Evolutionary conservation across 345 rosid species (phyloP), one percentile per base, ranked within the genome.

Genomic region (Eucalyptus regnans): DNA sequence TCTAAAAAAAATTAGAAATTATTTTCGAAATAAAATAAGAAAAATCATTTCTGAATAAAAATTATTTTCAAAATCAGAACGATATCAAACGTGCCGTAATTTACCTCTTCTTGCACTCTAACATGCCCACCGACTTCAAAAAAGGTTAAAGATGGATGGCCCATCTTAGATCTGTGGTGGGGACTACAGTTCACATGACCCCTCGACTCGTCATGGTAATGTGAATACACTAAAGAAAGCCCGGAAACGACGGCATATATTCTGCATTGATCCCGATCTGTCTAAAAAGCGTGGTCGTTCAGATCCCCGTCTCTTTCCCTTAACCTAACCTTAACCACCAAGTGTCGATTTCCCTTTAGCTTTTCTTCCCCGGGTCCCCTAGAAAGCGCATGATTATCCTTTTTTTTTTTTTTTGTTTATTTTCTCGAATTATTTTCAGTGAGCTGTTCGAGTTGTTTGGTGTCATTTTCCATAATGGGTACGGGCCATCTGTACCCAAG

Each of bases 81-180:
- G 2, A 8, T 1, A 51, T 0, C 4, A 51, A 51, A 7, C 22
- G 8, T 7, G 17, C 1, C 4, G 7, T 52, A 52, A 3, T 12
- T 64, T 15, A 29, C 37, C 16, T 62, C 37, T 29, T 62, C 71
- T 29, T 17, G 5, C 14, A 62, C 5, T 29, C 71, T 62, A 64
- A n/a, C 18, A 14, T 8, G 71, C 12, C n/a, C 64, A 12, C n/a
- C 29, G 37, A n/a, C 3, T 29, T 29, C 9, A 62, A 62, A 12
- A 62, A 62, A 7, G 33, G 64, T 25, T 58, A 14, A 14, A 60
- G 31, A 60, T 60, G 68, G 31, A 27, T 60, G 68, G 71, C 71
- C 33, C 5, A 64, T n/a, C 37, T 4, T 7, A 13, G 76, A 64
- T 29, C 76, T 29, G 37, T 7, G 37, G 18, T 64, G 16, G 71